Evolutionary conservation across 164 flowering plant genomes (phyloP), one percentile per base, ranked within the genome.

Genomic region (Amborella trichopoda): DNA sequence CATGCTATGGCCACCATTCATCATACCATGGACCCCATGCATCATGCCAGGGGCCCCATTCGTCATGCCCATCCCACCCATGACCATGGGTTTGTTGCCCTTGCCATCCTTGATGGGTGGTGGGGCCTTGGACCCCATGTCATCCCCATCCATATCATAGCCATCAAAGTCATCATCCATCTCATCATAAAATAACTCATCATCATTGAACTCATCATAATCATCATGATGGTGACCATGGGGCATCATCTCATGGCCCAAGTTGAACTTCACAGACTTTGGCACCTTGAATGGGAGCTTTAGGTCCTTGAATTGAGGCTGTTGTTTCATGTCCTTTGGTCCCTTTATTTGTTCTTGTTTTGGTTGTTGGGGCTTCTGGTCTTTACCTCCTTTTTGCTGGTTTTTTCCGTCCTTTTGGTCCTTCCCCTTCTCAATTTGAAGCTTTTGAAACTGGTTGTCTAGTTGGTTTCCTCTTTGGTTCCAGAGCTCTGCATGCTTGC

Each of bases 401-500:
- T 55, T 45, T 23, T 74, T 75, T 55, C 68, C 79, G 47, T 68
- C 69, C 3, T 62, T 62, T 26, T 56, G 60, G 8, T 53, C 54
- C 53, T 71, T 66, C 25, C 72, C 81, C 55, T 63, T 62, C 32
- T 75, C 83, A 54, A 74, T 61, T 46, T 83, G 86, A 68, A 84
- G 45, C 59, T 73, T 70, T 58, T 83, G 79, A 56, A 75, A 53
- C 72, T 83, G 88, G 18, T 76, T 74, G 38, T 64, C 63, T 30
- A 75, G 46, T 14, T 72, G 64, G 48, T 64, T 60, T 50, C 25
- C 68, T 46, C 62, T 75, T 20, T 48, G 77, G 6, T 86, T 91
- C 93, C 95, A 89, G 0, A 89, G 55, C 71, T 80, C 87, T 25
- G 90, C 95, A 74, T 75, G 79, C 49, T 89, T 89, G 3, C 94